Conservation (phyloP, 1,284 basidiomycete genomes). For the Earliella scabrosa region DNA sequence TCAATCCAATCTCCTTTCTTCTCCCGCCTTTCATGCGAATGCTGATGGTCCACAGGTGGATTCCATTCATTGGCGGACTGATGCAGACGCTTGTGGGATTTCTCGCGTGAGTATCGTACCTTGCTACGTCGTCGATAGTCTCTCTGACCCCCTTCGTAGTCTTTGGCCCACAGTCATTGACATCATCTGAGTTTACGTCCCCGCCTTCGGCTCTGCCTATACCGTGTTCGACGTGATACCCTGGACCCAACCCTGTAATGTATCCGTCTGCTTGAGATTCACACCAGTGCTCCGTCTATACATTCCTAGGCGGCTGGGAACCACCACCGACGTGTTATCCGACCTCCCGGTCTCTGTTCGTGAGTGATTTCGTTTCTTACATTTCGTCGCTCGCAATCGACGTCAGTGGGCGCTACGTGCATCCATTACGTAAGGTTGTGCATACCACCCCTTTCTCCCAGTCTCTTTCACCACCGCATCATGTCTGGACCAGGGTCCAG, state of each 20-base stretch:
- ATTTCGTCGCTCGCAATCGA: too few species aligned
- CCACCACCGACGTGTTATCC: slow-evolving; percentile 7
- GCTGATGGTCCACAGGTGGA: slow-evolving; percentile 61
- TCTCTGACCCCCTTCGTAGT: slow-evolving; percentile 34
- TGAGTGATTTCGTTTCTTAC: slow-evolving; percentile 2
- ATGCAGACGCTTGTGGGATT: slow-evolving; percentile 72
- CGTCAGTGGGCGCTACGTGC: too few species aligned
- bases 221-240: slow-evolving; percentile 11
- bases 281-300: not conserved
- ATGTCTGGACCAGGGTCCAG: too few species aligned
- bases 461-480: too few species aligned
- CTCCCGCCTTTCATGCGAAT: not conserved
- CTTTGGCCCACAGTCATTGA: slow-evolving; percentile 63
- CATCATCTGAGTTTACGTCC: slow-evolving; percentile 25
- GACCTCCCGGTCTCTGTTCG: not conserved
- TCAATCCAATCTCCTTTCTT: not conserved
- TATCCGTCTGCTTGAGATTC: not conserved
- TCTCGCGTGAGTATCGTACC: slow-evolving; percentile 53
- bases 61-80: slow-evolving; percentile 78
- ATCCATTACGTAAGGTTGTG: too few species aligned
- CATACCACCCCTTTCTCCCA: too few species aligned
- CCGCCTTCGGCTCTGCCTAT: too few species aligned
- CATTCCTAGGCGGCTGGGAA: not conserved
- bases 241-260: not conserved
- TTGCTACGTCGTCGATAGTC: not conserved